Conservation (phyloP, 208 protist species). For the Leishmania mexicana region DNA sequence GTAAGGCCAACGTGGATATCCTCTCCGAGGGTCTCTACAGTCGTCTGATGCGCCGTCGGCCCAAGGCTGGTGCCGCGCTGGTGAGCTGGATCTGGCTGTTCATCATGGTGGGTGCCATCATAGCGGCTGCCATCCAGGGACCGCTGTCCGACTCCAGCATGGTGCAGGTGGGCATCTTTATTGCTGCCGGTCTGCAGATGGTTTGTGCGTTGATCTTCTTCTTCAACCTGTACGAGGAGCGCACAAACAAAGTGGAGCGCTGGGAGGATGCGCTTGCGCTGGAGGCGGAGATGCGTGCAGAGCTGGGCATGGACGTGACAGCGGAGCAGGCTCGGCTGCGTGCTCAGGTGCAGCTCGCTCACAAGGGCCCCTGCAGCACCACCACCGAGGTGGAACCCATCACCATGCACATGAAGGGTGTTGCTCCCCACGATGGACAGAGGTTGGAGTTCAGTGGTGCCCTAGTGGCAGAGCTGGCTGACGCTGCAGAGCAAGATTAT, state of each 20-base stretch:
- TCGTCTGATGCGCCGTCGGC: conserved; percentile 53
- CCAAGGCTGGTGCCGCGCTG: conserved; percentile 44
- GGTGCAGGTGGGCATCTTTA: conserved; percentile 42
- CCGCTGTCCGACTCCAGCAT: conserved; percentile 52
- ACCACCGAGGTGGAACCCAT: not conserved
- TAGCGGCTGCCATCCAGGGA: conserved; percentile 49
- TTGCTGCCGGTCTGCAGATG: conserved; percentile 55
- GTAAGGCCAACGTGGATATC: conserved; percentile 71
- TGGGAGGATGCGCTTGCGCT: conserved; percentile 39
- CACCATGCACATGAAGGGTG: not conserved
- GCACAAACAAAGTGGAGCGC: conserved; percentile 53
- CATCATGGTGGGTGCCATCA: conserved; percentile 49
- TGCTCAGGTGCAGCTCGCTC: not conserved
- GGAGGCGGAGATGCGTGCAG: conserved; percentile 29
- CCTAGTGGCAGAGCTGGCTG: conserved; percentile 8
- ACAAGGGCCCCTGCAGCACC: not conserved
- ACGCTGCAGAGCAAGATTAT: not conserved
- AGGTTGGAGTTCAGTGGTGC: conserved; percentile 4
- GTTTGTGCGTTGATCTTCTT: conserved; percentile 49
- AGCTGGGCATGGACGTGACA: conserved; percentile 25
- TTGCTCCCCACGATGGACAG: not conserved
- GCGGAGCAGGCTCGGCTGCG: conserved; percentile 14
- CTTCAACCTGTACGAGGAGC: conserved; percentile 73
- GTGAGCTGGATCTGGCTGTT: conserved; percentile 77
- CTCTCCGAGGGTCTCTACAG: conserved; percentile 79